Conservation (phyloP, 257 asterid species). For the Fraxinus pennsylvanica region DNA sequence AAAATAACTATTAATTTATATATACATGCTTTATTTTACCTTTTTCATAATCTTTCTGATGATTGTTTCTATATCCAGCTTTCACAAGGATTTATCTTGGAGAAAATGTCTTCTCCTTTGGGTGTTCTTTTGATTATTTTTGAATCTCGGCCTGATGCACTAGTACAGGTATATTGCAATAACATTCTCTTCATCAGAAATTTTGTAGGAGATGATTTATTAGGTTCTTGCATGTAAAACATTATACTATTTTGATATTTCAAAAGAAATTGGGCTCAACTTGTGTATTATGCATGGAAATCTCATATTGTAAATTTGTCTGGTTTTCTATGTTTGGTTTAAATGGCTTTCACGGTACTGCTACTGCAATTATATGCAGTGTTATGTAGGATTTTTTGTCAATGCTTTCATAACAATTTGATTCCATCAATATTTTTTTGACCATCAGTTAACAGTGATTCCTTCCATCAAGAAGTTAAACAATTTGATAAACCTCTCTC, state of each 20-base stretch:
- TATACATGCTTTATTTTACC: neutral
- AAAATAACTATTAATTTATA: neutral
- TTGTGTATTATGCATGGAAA: neutral
- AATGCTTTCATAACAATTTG: too few relatives aligned
- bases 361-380: too few relatives aligned
- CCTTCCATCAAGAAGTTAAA: too few relatives aligned
- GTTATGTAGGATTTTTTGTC: too few relatives aligned
- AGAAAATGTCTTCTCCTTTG: slow-evolving; percentile 75
- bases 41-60: slow-evolving; percentile 12
- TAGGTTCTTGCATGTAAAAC: neutral
- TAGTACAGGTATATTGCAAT: slow-evolving; percentile 58
- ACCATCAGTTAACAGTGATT: too few relatives aligned
- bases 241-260: neutral
- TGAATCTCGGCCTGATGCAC: slow-evolving; percentile 94
- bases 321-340: neutral
- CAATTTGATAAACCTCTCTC: too few relatives aligned
- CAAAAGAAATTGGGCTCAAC: neutral
- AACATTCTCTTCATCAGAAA: neutral
- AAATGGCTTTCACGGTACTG: too few relatives aligned
- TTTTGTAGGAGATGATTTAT: neutral
- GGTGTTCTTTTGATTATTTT: slow-evolving; percentile 81
- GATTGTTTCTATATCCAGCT: slow-evolving; percentile 49
- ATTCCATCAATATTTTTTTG: too few relatives aligned
- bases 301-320: neutral
- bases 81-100: slow-evolving; percentile 71